A percentile compares a stretch with the other conserved stretches of the same genome.
Conservation (phyloP, 495 filamentous ascomycete genomes). For the Letharia columbiana region DNA sequence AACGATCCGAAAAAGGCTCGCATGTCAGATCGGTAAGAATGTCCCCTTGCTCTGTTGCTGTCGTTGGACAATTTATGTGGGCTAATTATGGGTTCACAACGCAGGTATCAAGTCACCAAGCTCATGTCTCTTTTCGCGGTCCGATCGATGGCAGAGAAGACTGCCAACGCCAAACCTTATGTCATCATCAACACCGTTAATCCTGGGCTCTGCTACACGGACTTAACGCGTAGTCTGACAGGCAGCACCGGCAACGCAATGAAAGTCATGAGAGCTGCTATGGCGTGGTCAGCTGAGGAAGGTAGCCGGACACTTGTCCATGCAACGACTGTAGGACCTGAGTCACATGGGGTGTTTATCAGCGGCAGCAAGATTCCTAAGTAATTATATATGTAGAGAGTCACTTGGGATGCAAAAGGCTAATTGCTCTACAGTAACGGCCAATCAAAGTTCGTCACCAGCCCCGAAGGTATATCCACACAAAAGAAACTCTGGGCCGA, state of each 20-base stretch:
- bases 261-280: conserved; percentile 23
- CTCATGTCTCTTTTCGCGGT: conserved; percentile 27
- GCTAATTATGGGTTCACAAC: background rate
- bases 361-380: conserved; percentile 12
- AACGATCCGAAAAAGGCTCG: conserved; percentile 23
- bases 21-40: conserved; percentile 20
- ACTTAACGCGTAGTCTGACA: conserved; percentile 33
- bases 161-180: background rate
- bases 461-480: conserved; percentile 22
- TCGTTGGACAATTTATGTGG: background rate
- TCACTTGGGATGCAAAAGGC: background rate
- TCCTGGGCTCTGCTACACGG: conserved; percentile 43
- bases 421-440: conserved; percentile 9
- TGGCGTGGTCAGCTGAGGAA: conserved; percentile 32
- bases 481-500: conserved; percentile 31
- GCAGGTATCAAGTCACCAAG: conserved; percentile 26
- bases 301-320: conserved; percentile 32
- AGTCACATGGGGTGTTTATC: conserved; percentile 30
- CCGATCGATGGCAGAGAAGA: conserved; percentile 24
- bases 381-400: conserved; percentile 4
- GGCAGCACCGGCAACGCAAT: conserved; percentile 27
- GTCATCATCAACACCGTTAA: conserved; percentile 47
- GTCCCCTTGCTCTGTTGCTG: background rate
- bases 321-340: conserved; percentile 26
- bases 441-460: conserved; percentile 16